Evolutionary conservation across 345 rosid genomes (phyloP).

Genomic region (Sonneratia caseolaris): DNA sequence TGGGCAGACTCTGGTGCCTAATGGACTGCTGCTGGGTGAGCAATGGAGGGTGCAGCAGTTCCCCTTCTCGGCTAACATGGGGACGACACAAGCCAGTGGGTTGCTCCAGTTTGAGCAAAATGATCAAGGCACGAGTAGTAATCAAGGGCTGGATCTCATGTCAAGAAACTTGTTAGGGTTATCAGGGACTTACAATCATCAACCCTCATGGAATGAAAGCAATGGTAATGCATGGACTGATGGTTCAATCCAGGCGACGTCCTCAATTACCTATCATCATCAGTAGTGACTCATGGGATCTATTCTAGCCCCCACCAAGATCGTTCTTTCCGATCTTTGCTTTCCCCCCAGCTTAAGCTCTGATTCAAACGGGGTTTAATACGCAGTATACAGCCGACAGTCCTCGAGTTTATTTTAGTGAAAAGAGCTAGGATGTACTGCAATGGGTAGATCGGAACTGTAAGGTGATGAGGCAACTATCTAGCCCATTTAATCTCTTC

Average conservation of each 20-base stretch:
- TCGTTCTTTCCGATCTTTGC: not conserved
- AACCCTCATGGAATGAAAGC: not conserved
- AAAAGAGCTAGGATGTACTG: not conserved
- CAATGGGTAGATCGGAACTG: not conserved
- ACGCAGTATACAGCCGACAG: not conserved
- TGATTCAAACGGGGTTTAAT: not conserved
- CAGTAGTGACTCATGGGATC: not conserved
- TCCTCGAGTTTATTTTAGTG: not conserved
- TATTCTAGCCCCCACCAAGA: not conserved
- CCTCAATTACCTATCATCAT: not conserved
- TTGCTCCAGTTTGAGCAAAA: slow-evolving; percentile 18
- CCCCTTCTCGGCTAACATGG: slow-evolving; percentile 24
- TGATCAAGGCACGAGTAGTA: not conserved
- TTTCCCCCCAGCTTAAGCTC: not conserved
- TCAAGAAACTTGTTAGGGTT: slow-evolving; percentile 1
- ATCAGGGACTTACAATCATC: not conserved
- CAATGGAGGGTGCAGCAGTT: slow-evolving; percentile 24
- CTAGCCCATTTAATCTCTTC: not conserved
- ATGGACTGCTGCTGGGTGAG: slow-evolving; percentile 13
- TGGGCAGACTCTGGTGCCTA: slow-evolving; percentile 12
- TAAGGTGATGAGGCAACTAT: not conserved
- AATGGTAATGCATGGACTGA: not conserved
- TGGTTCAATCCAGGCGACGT: not conserved
- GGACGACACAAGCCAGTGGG: slow-evolving; percentile 14
- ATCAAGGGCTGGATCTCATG: slow-evolving; percentile 1